Evolutionary conservation across 2,329 filamentous ascomycete species (phyloP).

Genomic region (Lachnellula arida): DNA sequence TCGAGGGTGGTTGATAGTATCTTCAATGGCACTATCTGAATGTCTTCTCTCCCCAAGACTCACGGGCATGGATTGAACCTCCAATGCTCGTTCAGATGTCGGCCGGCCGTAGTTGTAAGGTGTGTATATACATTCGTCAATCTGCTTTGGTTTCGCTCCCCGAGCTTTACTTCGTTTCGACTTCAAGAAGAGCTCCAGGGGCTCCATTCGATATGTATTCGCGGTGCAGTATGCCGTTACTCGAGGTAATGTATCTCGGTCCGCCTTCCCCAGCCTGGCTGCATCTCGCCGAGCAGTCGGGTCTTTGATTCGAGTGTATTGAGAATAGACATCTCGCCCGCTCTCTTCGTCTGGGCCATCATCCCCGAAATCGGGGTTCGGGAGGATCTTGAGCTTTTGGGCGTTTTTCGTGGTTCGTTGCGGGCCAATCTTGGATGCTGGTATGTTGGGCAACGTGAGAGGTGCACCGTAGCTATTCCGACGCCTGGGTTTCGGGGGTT

Average conservation of each 20-base stretch:
- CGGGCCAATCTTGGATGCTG: conserved; percentile 73
- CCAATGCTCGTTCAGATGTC: conserved; percentile 30
- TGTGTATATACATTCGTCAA: conserved; percentile 97
- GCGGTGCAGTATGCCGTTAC: conserved; percentile 97
- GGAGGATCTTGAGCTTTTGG: conserved; percentile 95
- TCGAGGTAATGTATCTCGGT: conserved; percentile 77
- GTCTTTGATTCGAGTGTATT: conserved; percentile 97
- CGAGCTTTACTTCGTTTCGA: conserved; percentile 67
- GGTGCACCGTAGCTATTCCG: conserved; percentile 72
- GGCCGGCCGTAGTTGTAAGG: conserved; percentile 73
- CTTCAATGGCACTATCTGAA: conserved; percentile 69
- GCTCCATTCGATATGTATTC: conserved; percentile 85
- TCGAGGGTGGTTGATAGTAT: conserved; percentile 48
- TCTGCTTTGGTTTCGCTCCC: conserved; percentile 81
- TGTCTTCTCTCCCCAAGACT: conserved; percentile 62
- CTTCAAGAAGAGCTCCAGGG: conserved; percentile 86
- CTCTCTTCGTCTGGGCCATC: conserved; percentile 81
- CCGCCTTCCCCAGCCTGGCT: conserved; percentile 86
- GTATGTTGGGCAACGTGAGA: conserved; percentile 32
- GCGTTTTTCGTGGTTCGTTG: conserved; percentile 93
- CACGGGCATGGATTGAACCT: conserved; percentile 30
- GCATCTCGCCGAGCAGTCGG: conserved; percentile 89
- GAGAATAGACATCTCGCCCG: conserved; percentile 91
- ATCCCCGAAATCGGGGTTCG: conserved; percentile 78
- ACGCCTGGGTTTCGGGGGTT: conserved; percentile 63